Conservation (phyloP, 306 rosid genomes). For the Corylus heterophylla region DNA sequence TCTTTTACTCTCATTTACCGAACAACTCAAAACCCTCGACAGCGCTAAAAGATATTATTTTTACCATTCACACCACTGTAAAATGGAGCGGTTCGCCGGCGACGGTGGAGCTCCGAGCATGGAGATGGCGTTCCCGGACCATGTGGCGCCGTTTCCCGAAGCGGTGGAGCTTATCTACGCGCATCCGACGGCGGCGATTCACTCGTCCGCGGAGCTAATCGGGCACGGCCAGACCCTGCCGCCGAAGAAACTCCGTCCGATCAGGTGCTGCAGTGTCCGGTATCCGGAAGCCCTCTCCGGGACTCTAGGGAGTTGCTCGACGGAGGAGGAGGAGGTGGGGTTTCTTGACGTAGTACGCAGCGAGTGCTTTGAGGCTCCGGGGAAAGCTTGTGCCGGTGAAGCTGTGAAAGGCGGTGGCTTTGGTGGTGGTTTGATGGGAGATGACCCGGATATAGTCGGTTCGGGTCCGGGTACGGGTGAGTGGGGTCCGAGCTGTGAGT, state of each 20-base stretch:
- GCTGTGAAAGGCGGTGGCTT: conserved; percentile 2
- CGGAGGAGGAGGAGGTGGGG: conserved; percentile 11
- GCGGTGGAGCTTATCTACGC: conserved; percentile 56
- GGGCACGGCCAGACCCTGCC: conserved; percentile 33
- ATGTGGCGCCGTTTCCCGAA: conserved; percentile 68
- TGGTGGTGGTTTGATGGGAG: background rate
- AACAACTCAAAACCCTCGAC: conserved; percentile 40
- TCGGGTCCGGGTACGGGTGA: conserved; percentile 33
- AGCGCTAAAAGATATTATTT: conserved; percentile 33
- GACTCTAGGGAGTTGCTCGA: background rate
- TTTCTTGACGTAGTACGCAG: conserved; percentile 12
- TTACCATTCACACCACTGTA: conserved; percentile 14
- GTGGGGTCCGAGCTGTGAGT: conserved; percentile 22
- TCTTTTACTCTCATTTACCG: conserved; percentile 34
- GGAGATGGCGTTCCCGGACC: conserved; percentile 45
- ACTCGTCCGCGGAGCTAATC: conserved; percentile 17
- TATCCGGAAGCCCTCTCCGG: background rate
- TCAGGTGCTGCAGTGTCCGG: conserved; percentile 46
- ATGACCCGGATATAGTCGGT: conserved; percentile 28
- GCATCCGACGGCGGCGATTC: conserved; percentile 29
- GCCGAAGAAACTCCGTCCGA: conserved; percentile 85
- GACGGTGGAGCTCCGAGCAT: conserved; percentile 30
- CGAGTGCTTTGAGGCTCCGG: conserved; percentile 18
- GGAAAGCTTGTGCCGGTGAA: conserved; percentile 19
- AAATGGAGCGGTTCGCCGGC: conserved; percentile 45